Base-by-base conservation (phyloP, 179 eudicot genomes). In the Nepenthes alata region DNA sequence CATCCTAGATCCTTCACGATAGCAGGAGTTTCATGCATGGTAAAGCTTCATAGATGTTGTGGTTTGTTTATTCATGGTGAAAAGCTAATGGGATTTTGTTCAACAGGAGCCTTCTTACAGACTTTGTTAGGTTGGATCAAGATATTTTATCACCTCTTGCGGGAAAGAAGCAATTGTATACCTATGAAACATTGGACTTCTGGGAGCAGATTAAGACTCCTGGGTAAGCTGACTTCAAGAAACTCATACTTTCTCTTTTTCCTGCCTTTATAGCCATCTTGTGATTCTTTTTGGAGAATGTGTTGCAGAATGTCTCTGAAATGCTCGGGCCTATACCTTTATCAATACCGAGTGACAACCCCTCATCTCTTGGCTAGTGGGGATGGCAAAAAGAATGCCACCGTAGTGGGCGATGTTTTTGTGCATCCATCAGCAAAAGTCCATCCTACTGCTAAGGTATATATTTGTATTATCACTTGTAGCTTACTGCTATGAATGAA, bases 181-280 rank as follows among this genome's bases (percentile, higher is more conserved):
- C 97, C 14, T 87, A 83, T 39, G 99, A 90, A 77, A 90, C 96
- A 47, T 67, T 72, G 86, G 96, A 87, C 67, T 94, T 85, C 70
- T 94, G 97, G 99, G 94, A 94, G 77, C 99, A 94, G 71, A 94
- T 94, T 63, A 94, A 94, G 69, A 90, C 96, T 52, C 97, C 97
- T 51, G 99, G 97, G 99, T 85, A 74, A 56, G 67, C 15, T 53
- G 45, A 34, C 61, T 60, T 11, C 50, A 61, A 61, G 38, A 53
- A 52, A 15, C 36, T 41, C 8, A 7, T 7, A 41, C 5, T 7
- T 4, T 4, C 45, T 4, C 45, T 41, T 7, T 41, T 7, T 41
- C 8, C 45, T 41, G 45, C 45, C 45, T 41, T 7, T 41, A 7
- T 41, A 7, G 45, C 35, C 50, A 45, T 15, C 38, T 11, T 11